phyloP scores from a whole-genome alignment of 2,329 filamentous ascomycete species.

The Xylariaceae sp. region DNA sequence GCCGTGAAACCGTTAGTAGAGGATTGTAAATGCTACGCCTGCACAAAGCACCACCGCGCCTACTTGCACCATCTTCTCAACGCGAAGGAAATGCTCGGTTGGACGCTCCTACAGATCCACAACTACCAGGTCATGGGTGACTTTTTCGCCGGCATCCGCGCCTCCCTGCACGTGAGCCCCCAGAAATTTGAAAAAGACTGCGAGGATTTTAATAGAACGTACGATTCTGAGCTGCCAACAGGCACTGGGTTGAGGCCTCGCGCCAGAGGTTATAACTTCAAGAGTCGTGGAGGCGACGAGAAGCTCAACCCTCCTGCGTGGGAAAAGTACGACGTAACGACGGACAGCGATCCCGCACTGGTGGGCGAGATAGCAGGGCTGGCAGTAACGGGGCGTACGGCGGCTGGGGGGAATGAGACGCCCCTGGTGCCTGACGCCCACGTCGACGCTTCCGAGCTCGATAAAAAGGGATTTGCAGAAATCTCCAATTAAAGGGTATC shows the following conservation, averaged over 20 bases:
- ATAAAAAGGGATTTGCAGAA: conserved; percentile 54
- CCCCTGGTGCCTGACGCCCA: conserved; percentile 47
- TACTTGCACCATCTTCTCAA: conserved; percentile 83
- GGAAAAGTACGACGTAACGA: conserved; percentile 46
- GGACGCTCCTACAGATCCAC: conserved; percentile 88
- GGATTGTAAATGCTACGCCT: conserved; percentile 77
- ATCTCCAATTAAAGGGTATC: conserved; percentile 29
- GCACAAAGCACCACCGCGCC: conserved; percentile 76
- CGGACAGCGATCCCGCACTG: conserved; percentile 35
- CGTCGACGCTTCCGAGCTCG: conserved; percentile 45
- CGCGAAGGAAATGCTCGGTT: conserved; percentile 95
- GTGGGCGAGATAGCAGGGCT: conserved; percentile 44
- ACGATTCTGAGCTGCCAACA: conserved; percentile 67
- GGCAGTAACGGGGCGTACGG: conserved; percentile 26
- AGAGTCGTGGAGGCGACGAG: conserved; percentile 60
- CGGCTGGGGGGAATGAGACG: conserved; percentile 44
- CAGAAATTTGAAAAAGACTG: conserved; percentile 55
- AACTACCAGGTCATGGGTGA: conserved; percentile 69
- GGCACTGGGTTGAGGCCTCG: conserved; percentile 75
- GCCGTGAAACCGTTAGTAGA: conserved; percentile 59
- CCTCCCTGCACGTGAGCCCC: conserved; percentile 57
- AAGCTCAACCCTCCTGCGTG: conserved; percentile 67
- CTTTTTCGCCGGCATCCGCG: conserved; percentile 71
- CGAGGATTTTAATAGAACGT: conserved; percentile 46
- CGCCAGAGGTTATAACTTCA: conserved; percentile 77